A percentile compares a stretch with the other conserved stretches of the same genome.
Evolutionary conservation across 352 stramenopile species (phyloP).

Genomic region (Phytophthora rubi): DNA sequence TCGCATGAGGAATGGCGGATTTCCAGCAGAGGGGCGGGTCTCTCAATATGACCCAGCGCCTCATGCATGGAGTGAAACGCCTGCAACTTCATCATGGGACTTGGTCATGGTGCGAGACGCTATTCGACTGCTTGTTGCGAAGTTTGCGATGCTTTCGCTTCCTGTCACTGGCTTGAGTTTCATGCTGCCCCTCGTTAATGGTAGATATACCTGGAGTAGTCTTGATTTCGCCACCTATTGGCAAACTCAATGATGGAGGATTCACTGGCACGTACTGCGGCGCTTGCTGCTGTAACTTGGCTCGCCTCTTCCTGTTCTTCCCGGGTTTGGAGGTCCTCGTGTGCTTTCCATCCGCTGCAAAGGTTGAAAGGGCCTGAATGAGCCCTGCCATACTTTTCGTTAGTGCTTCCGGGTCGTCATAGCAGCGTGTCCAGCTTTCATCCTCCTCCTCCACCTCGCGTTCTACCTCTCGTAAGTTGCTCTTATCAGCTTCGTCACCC

Average conservation of each 20-base stretch:
- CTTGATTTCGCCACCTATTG: slow-evolving; percentile 6
- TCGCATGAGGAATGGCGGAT: slow-evolving; percentile 8
- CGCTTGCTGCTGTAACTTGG: slow-evolving; percentile 5
- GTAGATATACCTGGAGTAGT: not conserved
- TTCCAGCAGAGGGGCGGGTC: not conserved
- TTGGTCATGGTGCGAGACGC: not conserved
- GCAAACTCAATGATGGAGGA: slow-evolving; percentile 7
- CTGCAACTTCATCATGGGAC: not conserved
- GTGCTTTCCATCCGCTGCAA: slow-evolving; percentile 15
- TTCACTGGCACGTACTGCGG: not conserved
- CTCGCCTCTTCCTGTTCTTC: slow-evolving; percentile 16
- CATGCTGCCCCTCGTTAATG: not conserved
- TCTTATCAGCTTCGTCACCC: not conserved
- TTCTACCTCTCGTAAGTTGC: not conserved
- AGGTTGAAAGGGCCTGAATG: slow-evolving; percentile 34
- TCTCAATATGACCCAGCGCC: not conserved
- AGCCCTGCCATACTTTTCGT: slow-evolving; percentile 30
- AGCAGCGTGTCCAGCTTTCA: slow-evolving; percentile 20
- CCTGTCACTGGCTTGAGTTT: not conserved
- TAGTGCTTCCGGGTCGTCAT: slow-evolving; percentile 31
- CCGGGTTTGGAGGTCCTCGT: slow-evolving; percentile 6
- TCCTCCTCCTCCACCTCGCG: slow-evolving; percentile 2
- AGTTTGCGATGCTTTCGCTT: slow-evolving; percentile 22
- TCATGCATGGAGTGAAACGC: slow-evolving; percentile 1
- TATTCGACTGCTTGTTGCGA: slow-evolving; percentile 11